These are phyloP conservation scores for Ustilago loliicola DNA, from an alignment of 1,284 basidiomycete species.

Conservation along the genomic window DNA sequence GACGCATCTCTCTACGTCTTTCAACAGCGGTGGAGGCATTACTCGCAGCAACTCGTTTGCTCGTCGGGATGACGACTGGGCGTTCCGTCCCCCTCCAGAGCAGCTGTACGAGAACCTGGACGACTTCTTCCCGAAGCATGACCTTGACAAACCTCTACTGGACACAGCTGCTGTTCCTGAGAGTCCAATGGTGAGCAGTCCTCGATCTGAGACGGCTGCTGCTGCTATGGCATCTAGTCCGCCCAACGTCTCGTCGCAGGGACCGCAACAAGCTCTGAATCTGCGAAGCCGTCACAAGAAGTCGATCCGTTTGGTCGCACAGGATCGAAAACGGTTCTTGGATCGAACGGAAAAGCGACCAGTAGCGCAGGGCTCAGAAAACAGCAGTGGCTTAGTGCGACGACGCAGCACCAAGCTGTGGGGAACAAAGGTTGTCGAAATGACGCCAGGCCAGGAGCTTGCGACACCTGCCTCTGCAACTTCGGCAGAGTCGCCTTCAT, in stretches of 20 bases:
- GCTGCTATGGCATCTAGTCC: constrained; percentile 19
- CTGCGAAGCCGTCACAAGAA: constrained; percentile 76
- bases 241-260: constrained; percentile 5
- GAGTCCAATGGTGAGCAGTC: constrained; percentile 73
- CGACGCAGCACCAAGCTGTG: constrained; percentile 94
- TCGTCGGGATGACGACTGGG: constrained; percentile 70
- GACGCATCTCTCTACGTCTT: constrained; percentile 27
- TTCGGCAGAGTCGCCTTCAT: constrained; percentile 65
- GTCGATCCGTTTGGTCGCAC: constrained; percentile 91
- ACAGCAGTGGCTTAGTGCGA: constrained; percentile 75
- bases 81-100: constrained; percentile 88
- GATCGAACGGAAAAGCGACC: constrained; percentile 69
- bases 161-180: constrained; percentile 81
- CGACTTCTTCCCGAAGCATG: constrained; percentile 95
- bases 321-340: constrained; percentile 72
- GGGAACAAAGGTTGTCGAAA: constrained; percentile 93
- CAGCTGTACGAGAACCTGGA: constrained; percentile 93
- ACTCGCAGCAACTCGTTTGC: constrained; percentile 62
- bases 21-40: constrained; percentile 42
- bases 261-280: constrained; percentile 25
- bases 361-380: constrained; percentile 70
- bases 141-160: constrained; percentile 94
- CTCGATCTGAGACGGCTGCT: constrained; percentile 34
- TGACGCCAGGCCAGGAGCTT: constrained; percentile 77
- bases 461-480: constrained; percentile 55